Evolutionary conservation across 148 eudicot species (phyloP).

Genomic region (Spergularia marina): DNA sequence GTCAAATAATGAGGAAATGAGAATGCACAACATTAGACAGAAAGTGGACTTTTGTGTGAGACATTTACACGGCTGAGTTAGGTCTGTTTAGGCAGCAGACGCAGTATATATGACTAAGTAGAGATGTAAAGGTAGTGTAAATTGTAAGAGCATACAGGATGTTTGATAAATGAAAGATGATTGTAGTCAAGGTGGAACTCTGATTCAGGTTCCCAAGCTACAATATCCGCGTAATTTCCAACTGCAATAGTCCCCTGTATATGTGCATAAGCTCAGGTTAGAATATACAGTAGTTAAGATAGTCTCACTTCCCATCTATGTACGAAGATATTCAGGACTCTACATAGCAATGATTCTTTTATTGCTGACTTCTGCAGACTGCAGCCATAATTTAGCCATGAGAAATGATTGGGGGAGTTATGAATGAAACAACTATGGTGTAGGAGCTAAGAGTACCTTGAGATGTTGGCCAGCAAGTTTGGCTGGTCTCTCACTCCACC

Average conservation of each 20-base stretch:
- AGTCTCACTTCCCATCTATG: slow-evolving; percentile 6
- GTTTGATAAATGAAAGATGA: slow-evolving; percentile 57
- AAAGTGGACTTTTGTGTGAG: too few relatives aligned
- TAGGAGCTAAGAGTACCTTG: slow-evolving; percentile 45
- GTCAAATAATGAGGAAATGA: neutral
- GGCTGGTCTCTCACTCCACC: slow-evolving; percentile 98
- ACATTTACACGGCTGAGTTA: too few relatives aligned
- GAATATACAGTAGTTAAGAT: neutral
- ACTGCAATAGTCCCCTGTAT: slow-evolving; percentile 78
- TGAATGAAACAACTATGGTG: slow-evolving; percentile 3
- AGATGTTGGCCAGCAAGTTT: slow-evolving; percentile 76
- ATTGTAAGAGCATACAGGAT: slow-evolving; percentile 57
- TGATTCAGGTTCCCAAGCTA: slow-evolving; percentile 86
- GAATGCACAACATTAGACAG: neutral
- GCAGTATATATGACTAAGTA: too few relatives aligned
- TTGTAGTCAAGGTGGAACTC: slow-evolving; percentile 65
- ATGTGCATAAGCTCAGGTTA: slow-evolving; percentile 1
- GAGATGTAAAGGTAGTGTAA: neutral
- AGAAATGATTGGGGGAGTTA: neutral
- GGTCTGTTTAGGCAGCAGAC: too few relatives aligned
- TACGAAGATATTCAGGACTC: neutral
- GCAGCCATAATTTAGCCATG: too few relatives aligned
- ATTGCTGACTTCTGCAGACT: too few relatives aligned
- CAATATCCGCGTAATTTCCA: slow-evolving; percentile 87
- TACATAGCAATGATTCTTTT: too few relatives aligned